Evolutionary conservation across 306 rosid species (phyloP).

Genomic region (Castanea sativa): DNA sequence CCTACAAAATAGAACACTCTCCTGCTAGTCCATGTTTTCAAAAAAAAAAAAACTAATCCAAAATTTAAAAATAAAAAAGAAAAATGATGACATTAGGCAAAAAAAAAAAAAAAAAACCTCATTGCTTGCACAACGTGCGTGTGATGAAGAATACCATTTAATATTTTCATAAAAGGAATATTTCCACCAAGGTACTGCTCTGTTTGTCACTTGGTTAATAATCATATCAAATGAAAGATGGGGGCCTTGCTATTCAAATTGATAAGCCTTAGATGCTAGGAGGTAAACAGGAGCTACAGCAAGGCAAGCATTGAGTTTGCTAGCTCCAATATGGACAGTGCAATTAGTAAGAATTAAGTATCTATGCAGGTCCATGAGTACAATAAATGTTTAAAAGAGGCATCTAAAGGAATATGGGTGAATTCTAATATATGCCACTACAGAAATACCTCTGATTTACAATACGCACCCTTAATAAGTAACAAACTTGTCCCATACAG

Average conservation of each 20-base stretch:
- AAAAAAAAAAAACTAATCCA: too few relatives aligned
- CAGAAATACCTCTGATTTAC: background rate
- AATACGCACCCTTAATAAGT: background rate
- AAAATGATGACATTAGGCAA: too few relatives aligned
- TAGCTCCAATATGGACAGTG: background rate
- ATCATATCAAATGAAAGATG: too few relatives aligned
- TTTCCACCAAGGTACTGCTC: background rate
- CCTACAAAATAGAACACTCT: too few relatives aligned
- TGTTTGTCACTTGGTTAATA: background rate
- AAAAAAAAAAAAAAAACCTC: too few relatives aligned
- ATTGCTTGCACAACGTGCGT: too few relatives aligned
- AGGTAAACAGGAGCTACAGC: background rate
- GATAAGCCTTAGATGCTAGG: conserved; percentile 1
- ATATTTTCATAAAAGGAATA: background rate
- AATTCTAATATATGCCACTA: background rate
- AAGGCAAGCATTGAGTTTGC: conserved; percentile 1
- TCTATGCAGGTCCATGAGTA: background rate
- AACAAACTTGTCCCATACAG: background rate
- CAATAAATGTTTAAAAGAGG: background rate
- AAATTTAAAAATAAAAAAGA: too few relatives aligned
- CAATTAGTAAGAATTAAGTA: background rate
- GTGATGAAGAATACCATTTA: background rate
- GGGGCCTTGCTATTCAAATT: background rate
- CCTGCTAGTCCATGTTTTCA: too few relatives aligned
- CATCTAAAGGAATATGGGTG: background rate